Base-by-base conservation (phyloP, 2,329 filamentous ascomycete genomes). In the Lithohypha guttulata region DNA sequence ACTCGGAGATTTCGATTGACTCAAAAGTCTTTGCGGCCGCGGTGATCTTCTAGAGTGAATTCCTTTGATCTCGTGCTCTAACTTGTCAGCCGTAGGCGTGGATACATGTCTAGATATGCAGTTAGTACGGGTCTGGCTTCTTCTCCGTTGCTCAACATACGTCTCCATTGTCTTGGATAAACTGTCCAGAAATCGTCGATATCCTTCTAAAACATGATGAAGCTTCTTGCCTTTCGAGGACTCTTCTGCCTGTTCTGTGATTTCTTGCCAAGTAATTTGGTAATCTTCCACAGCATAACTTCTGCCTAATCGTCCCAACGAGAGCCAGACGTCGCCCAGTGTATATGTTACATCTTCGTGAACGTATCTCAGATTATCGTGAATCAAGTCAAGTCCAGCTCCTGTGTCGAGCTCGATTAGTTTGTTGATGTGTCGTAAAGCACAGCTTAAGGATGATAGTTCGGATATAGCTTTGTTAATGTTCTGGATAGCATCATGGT, bases 391-490 rank as follows among this genome's bases (percentile, higher is more conserved):
- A 9, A 40, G 20, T 14, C 29, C 53, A 30, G 53, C 48, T 19
- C 59, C 57, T 41, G 37, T 25, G 11, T 33, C 44, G 20, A 61
- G 54, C 10, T 59, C 56, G 20, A 68, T 55, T 19, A 64, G 55
- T 34, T 59, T 59, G 28, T 70, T 62, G 26, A 77, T 56, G 28
- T 58, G 58, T 31, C 65, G 64, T 17, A 78, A 58, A 6, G 59
- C 61, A 33, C 64, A 61, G 41, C 69, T 70, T 52, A 77, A 68
- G 36, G 63, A 62, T 51, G 70, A 74, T 17, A 77, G 61, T 43
- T 72, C 64, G 39, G 68, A 64, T 37, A 77, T 69, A 19, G 70
- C 55, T 21, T 60, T 60, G 17, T 70, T 71, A 48, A 77, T 70
- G 29, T 71, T 66, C 21, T 66, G 63, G 22, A 65, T 60, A 49